Conservation (phyloP, 345 rosid species). For the Eucalyptus grandis region DNA sequence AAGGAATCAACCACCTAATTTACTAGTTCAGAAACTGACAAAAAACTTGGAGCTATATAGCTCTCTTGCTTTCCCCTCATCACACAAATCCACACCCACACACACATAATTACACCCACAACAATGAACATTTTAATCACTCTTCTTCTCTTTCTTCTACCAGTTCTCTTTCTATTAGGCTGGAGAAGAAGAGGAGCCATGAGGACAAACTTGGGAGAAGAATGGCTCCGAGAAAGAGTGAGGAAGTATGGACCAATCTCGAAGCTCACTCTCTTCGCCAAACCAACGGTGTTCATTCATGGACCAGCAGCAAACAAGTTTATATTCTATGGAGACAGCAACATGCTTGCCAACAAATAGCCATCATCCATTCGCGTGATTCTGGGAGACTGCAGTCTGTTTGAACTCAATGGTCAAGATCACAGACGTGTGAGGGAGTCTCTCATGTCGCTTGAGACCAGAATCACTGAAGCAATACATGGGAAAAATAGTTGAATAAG, state of each 20-base stretch:
- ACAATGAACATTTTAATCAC: background rate
- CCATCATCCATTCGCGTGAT: slow-evolving; percentile 8
- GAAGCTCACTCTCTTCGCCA: slow-evolving; percentile 36
- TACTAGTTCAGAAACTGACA: no score
- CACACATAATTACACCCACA: background rate
- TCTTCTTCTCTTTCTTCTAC: background rate
- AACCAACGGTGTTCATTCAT: slow-evolving; percentile 26
- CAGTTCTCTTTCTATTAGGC: background rate
- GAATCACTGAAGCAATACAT: slow-evolving; percentile 44
- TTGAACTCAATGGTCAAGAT: slow-evolving; percentile 24
- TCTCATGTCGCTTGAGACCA: slow-evolving; percentile 25
- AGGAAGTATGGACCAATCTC: slow-evolving; percentile 33
- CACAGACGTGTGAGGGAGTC: slow-evolving; percentile 38
- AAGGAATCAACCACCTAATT: no score
- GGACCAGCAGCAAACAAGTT: slow-evolving; percentile 46
- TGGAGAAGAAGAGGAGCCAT: background rate
- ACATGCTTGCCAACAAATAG: slow-evolving; percentile 10
- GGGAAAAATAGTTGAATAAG: slow-evolving; percentile 39
- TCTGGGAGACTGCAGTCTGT: slow-evolving; percentile 21
- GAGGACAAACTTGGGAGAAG: slow-evolving; percentile 35
- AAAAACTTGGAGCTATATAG: no score
- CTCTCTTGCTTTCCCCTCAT: no score
- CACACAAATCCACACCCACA: no score
- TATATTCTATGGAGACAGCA: slow-evolving; percentile 17
- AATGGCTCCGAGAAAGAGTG: slow-evolving; percentile 19